Base-by-base conservation (phyloP, 192 early-diverging fungal species). In the Umbelopsis vinacea region DNA sequence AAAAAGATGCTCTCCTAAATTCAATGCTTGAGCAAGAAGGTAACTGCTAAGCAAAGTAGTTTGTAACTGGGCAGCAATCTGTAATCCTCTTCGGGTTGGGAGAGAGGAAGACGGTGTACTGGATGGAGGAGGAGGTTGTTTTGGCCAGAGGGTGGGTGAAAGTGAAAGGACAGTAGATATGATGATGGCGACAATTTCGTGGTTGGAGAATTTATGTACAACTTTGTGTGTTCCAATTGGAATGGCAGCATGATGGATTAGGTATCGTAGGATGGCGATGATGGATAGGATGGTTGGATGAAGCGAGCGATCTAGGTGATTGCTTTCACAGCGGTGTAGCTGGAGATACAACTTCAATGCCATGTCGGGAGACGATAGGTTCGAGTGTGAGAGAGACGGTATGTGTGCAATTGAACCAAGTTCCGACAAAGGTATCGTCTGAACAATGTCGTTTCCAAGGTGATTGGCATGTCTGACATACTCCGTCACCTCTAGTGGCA, bases 151-250 rank as follows among this genome's bases (percentile, higher is more conserved):
- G 37, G 55, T 47, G 12, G 72, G 50, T 47, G 67, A 48, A 48
- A 63, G 24, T 12, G 63, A 66, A 38, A 40, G 40, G 17, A 86
- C 53, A 8, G 67, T 80, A n/a, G 81, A 74, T 37, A 83, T 75
- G 15, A 87, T 74, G 43, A 87, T 67, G 2, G 81, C 83, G 68
- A 84, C 74, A 14, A 87, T 74, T 52, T 87, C 85, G 37, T 83
- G 79, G 15, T 84, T 81, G 60, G 77, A 78, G 1, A 83, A 52
- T 48, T 79, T 79, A 55, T 72, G 74, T 38, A 57, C 50, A 17
- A 72, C 52, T 29, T 3, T 40, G 8, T 57, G 24, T 2, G 38
- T 22, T 6, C 24, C n/a, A 22, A 47, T 53, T 1, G 43, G 7
- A 9, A 77, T 53, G 2, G 81, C 76, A 17, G 75, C 60, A 12